Base-by-base conservation (phyloP, 2,329 filamentous ascomycete genomes). In the Diaporthe sp. region DNA sequence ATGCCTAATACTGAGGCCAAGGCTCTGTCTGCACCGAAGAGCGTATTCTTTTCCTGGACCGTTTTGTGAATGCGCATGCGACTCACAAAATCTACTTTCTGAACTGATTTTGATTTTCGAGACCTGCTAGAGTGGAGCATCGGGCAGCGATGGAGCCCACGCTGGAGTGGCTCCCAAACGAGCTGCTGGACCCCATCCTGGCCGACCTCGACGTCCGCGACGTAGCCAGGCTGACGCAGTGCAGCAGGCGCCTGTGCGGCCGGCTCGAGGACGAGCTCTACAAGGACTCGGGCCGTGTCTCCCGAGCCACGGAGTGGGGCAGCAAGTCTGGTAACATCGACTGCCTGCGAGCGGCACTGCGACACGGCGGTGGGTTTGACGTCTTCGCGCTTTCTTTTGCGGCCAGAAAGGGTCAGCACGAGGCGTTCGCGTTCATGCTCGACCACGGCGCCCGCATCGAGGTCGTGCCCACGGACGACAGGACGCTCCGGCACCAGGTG, bases 81-180 rank as follows among this genome's bases (percentile, higher is more conserved):
- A 4, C 1, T 55, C n/a, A 3, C 60, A 28, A 1, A 25, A 0
- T 12, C 22, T 3, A 19, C 15, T 31, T 17, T 19, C 1, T 9
- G 4, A n/a, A 15, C 28, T 10, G 10, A 3, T 1, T 2, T n/a
- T 10, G 10, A 2, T 1, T 5, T n/a, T 34, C 9, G 17, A 37
- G 28, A 6, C 0, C 28, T 49, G 5, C 15, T 8, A 2, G 17
- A 19, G 12, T n/a, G 25, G 10, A 31, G 10, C 25, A 67, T 5
- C 22, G 3, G 1, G 2, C 12, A 37, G 19, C 44, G 12, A 51
- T 67, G 25, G 61, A 65, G 25, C 8, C 42, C 39, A 15, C 25
- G 4, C 44, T 68, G 9, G 44, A 53, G 22, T 68, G 62, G 46
- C 62, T 68, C 31, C 46, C 44, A 7, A 53, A 68, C 25, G 62